Base-by-base conservation (phyloP, 2,329 filamentous ascomycete species). In the Xenosphaeropsis pyriputrescens region DNA sequence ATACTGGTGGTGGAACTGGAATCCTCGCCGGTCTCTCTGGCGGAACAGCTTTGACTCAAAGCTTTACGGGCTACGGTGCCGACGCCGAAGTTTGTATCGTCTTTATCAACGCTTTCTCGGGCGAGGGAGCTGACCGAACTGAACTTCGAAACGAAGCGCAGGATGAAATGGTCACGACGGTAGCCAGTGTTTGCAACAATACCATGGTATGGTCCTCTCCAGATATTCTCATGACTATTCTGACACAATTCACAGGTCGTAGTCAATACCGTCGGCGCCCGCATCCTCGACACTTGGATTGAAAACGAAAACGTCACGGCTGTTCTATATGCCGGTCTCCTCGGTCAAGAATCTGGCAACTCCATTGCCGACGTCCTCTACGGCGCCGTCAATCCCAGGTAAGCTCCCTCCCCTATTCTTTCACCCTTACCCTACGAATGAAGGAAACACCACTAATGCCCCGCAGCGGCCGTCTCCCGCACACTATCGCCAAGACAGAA, bases 401-500 rank as follows among this genome's bases (percentile, higher is more conserved):
- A 83, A 86, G 51, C 69, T 81, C 0, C 72, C 93, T 38, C 70
- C 72, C 11, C 84, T 91, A 46, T 71, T 93, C 13, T 72, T 72
- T 35, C 61, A 62, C 35, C 63, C 68, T 43, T 74, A 74, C 54
- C 72, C 72, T 4, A 8, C 12, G 29, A 9, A 9, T 30, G 9
- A 30, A 9, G 29, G 29, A 9, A 18, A 14, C 31, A 18, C 14
- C 5, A 14, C 31, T 32, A 9, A 26, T 9, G 12, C 8, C 8
- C 8, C 31, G 9, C 31, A 84, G 75, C 36, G 85, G 88, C n/a
- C 79, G 80, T 39, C 62, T 95, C 1, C 88, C 88, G 0, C 94
- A 93, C 58, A 93, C 72, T 93, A 12, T 93, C 86, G 57, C 85
- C 86, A 30, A 71, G 70, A 39, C 71, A 79, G 40, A 88, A 85